phyloP scores from a whole-genome alignment of 2,329 filamentous ascomycete genomes.

The Didymosphaeria variabile region DNA sequence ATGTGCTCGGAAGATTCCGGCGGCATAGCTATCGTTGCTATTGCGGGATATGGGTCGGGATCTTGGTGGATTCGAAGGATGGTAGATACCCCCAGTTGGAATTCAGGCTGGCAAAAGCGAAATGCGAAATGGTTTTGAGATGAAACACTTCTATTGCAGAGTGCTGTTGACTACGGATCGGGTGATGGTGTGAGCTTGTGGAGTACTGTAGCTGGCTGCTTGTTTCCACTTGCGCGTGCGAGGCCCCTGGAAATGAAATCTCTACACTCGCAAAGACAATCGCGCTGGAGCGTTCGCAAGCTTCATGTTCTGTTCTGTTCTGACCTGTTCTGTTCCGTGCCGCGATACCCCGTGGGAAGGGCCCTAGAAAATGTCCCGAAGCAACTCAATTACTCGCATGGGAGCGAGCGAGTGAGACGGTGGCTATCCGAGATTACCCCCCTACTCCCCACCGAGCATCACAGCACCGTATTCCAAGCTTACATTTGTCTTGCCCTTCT shows the following conservation, averaged over 20 bases:
- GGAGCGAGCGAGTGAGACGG: no score
- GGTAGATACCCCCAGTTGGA: conserved; percentile 13
- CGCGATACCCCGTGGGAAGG: no score
- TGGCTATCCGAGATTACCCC: no score
- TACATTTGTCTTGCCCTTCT: no score
- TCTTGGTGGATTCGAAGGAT: conserved; percentile 6
- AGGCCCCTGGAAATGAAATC: no score
- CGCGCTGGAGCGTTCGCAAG: neutral
- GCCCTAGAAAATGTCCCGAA: no score
- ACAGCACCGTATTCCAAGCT: no score
- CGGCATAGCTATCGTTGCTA: conserved; percentile 5
- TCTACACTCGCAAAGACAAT: no score
- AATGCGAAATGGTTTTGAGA: neutral
- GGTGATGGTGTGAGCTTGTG: neutral
- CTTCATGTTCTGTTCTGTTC: neutral
- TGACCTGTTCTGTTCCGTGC: no score
- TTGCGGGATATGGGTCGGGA: conserved; percentile 15
- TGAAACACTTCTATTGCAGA: neutral
- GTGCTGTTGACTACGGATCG: no score
- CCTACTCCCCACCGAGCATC: no score
- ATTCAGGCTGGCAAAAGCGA: conserved; percentile 5
- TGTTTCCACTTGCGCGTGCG: neutral
- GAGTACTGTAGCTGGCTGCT: neutral
- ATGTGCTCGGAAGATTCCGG: neutral
- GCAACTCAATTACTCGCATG: no score